Conservation (phyloP, 2,329 filamentous ascomycete genomes). For the Ceratocystis diversiconidia region DNA sequence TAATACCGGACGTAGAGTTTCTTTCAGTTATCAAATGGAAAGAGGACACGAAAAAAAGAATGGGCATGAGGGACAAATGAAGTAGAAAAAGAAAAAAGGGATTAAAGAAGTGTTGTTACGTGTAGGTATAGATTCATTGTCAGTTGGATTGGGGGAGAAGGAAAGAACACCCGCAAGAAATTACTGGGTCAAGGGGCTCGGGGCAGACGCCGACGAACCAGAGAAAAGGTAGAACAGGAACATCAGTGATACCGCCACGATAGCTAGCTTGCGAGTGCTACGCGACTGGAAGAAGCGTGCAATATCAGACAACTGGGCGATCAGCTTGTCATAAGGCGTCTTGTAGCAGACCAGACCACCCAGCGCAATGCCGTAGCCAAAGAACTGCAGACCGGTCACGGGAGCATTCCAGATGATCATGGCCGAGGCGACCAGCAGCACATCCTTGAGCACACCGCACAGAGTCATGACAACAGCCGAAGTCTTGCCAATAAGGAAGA, state of each 20-base stretch:
- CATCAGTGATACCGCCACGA: not conserved
- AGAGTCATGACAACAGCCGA: constrained; percentile 76
- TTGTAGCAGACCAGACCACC: constrained; percentile 68
- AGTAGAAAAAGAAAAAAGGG: too few relatives aligned
- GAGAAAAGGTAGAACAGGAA: constrained; percentile 14
- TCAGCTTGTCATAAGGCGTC: constrained; percentile 60
- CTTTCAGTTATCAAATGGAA: too few relatives aligned
- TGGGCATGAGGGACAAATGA: too few relatives aligned
- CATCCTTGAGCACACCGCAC: constrained; percentile 78
- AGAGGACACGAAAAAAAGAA: too few relatives aligned
- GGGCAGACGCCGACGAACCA: not conserved
- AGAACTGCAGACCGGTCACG: constrained; percentile 61
- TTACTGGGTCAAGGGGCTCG: not conserved
- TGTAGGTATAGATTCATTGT: not conserved
- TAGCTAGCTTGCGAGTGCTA: constrained; percentile 13
- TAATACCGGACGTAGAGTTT: too few relatives aligned
- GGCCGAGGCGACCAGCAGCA: constrained; percentile 64
- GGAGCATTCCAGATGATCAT: constrained; percentile 71
- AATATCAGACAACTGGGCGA: constrained; percentile 53
- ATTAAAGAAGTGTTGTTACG: not conserved
- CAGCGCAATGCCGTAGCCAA: constrained; percentile 70
- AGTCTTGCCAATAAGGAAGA: constrained; percentile 78
- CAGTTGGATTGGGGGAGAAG: not conserved
- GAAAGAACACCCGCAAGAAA: not conserved
- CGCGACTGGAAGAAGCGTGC: constrained; percentile 34